Conservation (phyloP, 345 rosid genomes). For the Lenwebbia sp. region DNA sequence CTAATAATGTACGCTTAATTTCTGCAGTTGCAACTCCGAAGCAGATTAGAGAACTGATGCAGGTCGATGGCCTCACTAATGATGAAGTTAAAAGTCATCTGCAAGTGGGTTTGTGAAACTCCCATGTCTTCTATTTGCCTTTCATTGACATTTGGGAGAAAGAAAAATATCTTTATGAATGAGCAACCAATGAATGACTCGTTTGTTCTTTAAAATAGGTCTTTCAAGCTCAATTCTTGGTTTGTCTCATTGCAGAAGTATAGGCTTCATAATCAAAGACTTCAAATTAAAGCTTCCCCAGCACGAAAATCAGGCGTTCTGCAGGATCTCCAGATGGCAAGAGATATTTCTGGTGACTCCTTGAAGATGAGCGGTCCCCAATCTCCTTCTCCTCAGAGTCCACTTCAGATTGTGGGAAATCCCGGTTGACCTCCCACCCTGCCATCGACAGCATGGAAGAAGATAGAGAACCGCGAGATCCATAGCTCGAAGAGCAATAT, state of each 20-base stretch:
- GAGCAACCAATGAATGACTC: not conserved
- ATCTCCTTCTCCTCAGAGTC: constrained; percentile 77
- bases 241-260: constrained; percentile 53
- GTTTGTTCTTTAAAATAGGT: not conserved
- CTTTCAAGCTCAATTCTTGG: not conserved
- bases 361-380: constrained; percentile 42
- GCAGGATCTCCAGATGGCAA: constrained; percentile 47
- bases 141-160: not conserved
- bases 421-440: constrained; percentile 39
- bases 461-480: constrained; percentile 57
- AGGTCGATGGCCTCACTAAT: constrained; percentile 86
- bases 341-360: constrained; percentile 37
- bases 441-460: constrained; percentile 67
- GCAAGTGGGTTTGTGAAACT: constrained; percentile 41
- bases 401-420: constrained; percentile 52
- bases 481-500: constrained; percentile 49
- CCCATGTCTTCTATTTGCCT: not conserved
- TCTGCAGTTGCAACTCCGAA: constrained; percentile 89
- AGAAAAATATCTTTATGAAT: not conserved
- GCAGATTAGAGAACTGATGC: constrained; percentile 94
- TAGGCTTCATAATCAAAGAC: constrained; percentile 55
- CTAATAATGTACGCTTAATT: not conserved
- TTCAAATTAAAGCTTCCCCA: constrained; percentile 14
- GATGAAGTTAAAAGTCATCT: constrained; percentile 99
- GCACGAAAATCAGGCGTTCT: constrained; percentile 42